Base-by-base conservation (phyloP, 2,329 filamentous ascomycete genomes). In the Fusarium denticulatum region DNA sequence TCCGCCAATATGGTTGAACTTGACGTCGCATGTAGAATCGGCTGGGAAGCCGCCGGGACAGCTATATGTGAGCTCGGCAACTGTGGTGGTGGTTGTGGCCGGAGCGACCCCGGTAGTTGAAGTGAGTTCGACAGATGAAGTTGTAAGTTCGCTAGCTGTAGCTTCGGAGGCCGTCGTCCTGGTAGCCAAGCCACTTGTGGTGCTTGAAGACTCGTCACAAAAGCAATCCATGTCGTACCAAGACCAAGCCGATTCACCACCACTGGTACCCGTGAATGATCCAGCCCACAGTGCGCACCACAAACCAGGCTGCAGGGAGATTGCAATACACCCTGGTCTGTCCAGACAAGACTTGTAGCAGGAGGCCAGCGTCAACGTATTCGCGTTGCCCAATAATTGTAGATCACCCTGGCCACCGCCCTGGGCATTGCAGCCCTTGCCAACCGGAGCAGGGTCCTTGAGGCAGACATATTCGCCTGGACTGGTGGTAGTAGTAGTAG, bases 111-210 rank as follows among this genome's bases (percentile, higher is more conserved):
- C 42, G 0, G 42, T 45, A 7, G 42, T 45, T 1, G 16, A 13
- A 26, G 16, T 45, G 4, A 20, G 0, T 26, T 20, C 16, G 16
- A 14, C 4, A 26, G 16, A 45, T 20, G 42, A 26, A 9, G 11
- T 45, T 14, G 7, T 14, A 4, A 4, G 1, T 20, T 45, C 42
- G 10, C 5, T 45, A 0, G 18, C 6, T 6, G 16, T 20, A 14
- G 16, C 43, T 46, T 46, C 24, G 18, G 24, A 7, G 18, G 24
- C 12, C 20, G 43, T 26, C 8, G 16, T 26, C 24, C 4, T 24
- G 12, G 24, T 46, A 46, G 43, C 24, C 7, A 46, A 26, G 16
- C 43, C 24, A 26, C 12, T 46, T 7, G 24, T 46, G 1, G 43
- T 20, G 43, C 16, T 4, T 45, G 43, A 46, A 46, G 43, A 10